Evolutionary conservation across 257 asterid species (phyloP).

Genomic region (Solanum chmielewskii): DNA sequence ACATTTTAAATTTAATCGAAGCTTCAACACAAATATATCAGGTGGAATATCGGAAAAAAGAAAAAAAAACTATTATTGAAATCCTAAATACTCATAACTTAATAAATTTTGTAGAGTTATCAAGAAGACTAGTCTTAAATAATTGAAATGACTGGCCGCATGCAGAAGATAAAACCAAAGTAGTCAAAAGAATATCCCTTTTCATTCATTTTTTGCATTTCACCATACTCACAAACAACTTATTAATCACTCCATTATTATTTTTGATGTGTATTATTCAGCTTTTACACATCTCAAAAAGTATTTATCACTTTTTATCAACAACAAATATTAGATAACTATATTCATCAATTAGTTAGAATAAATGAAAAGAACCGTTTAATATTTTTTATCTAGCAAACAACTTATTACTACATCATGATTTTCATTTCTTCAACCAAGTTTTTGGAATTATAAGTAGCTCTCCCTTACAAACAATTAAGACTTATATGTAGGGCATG

Average conservation of each 20-base stretch:
- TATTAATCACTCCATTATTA: too few relatives aligned
- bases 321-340: too few relatives aligned
- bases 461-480: neutral
- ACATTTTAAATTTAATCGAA: too few relatives aligned
- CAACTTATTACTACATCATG: neutral
- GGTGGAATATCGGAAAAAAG: accelerated
- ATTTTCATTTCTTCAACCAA: neutral
- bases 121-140: neutral
- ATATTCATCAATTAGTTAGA: neutral
- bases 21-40: too few relatives aligned
- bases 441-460: neutral
- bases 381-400: neutral
- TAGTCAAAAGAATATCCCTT: neutral
- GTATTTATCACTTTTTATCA: too few relatives aligned
- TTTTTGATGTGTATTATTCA: neutral
- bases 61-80: too few relatives aligned
- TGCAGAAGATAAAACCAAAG: neutral
- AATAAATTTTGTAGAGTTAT: neutral
- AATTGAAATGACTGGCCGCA: neutral
- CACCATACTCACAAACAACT: neutral
- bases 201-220: neutral
- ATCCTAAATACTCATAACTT: too few relatives aligned
- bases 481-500: neutral
- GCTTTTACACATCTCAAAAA: too few relatives aligned
- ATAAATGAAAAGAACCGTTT: too few relatives aligned